These are phyloP conservation scores for Diophrys appendiculata DNA, from an alignment of 73 alveolate species.

Conservation along the genomic window DNA sequence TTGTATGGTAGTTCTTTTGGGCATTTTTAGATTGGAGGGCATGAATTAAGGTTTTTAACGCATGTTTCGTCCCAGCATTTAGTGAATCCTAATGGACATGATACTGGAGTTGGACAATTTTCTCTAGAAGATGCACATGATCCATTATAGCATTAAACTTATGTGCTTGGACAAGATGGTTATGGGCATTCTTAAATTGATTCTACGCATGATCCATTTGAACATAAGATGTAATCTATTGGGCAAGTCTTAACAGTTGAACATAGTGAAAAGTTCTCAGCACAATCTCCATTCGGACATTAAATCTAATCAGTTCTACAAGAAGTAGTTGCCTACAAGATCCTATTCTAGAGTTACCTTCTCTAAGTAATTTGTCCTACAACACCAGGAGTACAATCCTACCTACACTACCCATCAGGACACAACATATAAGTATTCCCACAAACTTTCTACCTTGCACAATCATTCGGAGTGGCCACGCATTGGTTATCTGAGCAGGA, in stretches of 20 bases:
- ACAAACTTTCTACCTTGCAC: constrained; percentile 37
- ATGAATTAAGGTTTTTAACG: not conserved
- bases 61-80: constrained; percentile 2
- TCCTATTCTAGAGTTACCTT: not conserved
- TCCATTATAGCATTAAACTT: not conserved
- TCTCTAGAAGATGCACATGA: not conserved
- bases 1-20: constrained; percentile 6
- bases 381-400: not conserved
- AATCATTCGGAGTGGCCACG: constrained; percentile 57
- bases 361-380: not conserved
- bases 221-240: not conserved
- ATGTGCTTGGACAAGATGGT: not conserved
- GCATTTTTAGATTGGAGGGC: not conserved
- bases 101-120: not conserved
- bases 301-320: not conserved
- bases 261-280: not conserved
- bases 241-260: not conserved
- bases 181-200: not conserved
- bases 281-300: not conserved
- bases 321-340: not conserved
- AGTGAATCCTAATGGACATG: not conserved
- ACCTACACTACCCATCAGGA: not conserved
- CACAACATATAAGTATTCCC: not conserved
- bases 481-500: constrained; percentile 50
- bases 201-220: not conserved